phyloP scores from a whole-genome alignment of 805 yeast species.

The Ogataea salicorniae region DNA sequence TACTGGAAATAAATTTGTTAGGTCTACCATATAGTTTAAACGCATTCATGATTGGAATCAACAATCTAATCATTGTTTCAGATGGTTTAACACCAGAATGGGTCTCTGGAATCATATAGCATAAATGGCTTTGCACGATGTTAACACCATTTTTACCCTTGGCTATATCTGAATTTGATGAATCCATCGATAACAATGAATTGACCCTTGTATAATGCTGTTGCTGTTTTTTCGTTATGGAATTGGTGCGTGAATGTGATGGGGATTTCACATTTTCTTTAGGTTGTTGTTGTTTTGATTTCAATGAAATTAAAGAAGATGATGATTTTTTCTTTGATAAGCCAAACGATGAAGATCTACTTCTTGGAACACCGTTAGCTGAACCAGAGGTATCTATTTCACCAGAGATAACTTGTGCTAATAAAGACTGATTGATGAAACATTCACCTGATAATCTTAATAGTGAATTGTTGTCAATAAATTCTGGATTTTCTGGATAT shows the following conservation, averaged over 20 bases:
- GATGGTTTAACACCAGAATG: slow-evolving; percentile 70
- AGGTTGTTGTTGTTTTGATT: slow-evolving; percentile 7
- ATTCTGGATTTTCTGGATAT: slow-evolving; percentile 51
- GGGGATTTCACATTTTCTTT: slow-evolving; percentile 10
- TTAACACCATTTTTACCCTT: slow-evolving; percentile 20
- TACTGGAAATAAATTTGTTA: slow-evolving; percentile 39
- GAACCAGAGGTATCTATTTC: slow-evolving; percentile 16
- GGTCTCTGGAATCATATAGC: slow-evolving; percentile 52
- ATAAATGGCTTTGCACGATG: slow-evolving; percentile 24
- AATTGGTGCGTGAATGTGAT: slow-evolving; percentile 16
- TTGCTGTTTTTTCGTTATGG: slow-evolving; percentile 10
- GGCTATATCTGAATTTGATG: slow-evolving; percentile 20
- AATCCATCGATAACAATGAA: slow-evolving; percentile 23
- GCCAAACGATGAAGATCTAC: slow-evolving; percentile 24
- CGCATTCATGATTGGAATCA: slow-evolving; percentile 65
- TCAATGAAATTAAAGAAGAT: slow-evolving; percentile 22
- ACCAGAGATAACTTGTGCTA: slow-evolving; percentile 19
- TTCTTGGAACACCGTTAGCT: slow-evolving; percentile 14
- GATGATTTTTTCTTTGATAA: slow-evolving; percentile 25
- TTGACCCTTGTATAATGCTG: slow-evolving; percentile 12
- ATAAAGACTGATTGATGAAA: slow-evolving; percentile 36
- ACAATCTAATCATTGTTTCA: slow-evolving; percentile 67
- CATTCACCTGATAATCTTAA: slow-evolving; percentile 53
- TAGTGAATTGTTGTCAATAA: slow-evolving; percentile 53
- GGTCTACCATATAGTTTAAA: slow-evolving; percentile 76